Evolutionary conservation across 1,139 yeast genomes (phyloP).

Genomic region (Magnusiomyces fungicola): DNA sequence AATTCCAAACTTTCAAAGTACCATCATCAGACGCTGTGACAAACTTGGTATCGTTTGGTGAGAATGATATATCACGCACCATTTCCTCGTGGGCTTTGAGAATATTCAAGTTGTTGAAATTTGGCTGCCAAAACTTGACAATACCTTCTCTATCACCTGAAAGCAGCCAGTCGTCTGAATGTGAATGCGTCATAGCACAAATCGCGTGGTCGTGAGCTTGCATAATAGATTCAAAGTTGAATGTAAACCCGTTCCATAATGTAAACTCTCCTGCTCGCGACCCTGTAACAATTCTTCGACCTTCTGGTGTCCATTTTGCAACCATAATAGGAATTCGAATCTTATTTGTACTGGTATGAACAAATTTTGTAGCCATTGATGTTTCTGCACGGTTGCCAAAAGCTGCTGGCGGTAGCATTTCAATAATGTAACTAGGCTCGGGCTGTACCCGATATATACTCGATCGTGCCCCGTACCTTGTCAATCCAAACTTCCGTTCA

Average conservation of each 20-base stretch:
- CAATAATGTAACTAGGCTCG: constrained; percentile 65
- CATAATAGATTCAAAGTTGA: constrained; percentile 94
- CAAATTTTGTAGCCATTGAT: constrained; percentile 57
- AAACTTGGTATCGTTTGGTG: constrained; percentile 85
- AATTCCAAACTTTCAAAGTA: constrained; percentile 85
- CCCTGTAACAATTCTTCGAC: constrained; percentile 82
- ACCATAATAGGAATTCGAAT: constrained; percentile 88
- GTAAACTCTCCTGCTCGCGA: constrained; percentile 95
- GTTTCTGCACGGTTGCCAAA: constrained; percentile 46
- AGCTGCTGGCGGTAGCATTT: constrained; percentile 64
- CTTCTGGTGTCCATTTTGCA: constrained; percentile 95
- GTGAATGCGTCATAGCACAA: constrained; percentile 70
- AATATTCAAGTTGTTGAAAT: constrained; percentile 86
- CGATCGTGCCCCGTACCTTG: constrained; percentile 29
- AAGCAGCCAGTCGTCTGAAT: constrained; percentile 88
- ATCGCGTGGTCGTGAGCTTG: constrained; percentile 96
- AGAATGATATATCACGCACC: constrained; percentile 77
- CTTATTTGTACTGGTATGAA: constrained; percentile 85
- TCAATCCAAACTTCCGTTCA: constrained; percentile 40
- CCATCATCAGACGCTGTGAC: constrained; percentile 92
- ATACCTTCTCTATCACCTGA: constrained; percentile 91
- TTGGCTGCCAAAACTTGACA: constrained; percentile 95
- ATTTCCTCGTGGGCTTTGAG: constrained; percentile 72
- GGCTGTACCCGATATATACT: constrained; percentile 47
- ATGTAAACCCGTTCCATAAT: constrained; percentile 92